Evolutionary conservation across 1,284 basidiomycete species (phyloP), one percentile per base, ranked within the genome.

Genomic region (Microbotryomycetes sp.): DNA sequence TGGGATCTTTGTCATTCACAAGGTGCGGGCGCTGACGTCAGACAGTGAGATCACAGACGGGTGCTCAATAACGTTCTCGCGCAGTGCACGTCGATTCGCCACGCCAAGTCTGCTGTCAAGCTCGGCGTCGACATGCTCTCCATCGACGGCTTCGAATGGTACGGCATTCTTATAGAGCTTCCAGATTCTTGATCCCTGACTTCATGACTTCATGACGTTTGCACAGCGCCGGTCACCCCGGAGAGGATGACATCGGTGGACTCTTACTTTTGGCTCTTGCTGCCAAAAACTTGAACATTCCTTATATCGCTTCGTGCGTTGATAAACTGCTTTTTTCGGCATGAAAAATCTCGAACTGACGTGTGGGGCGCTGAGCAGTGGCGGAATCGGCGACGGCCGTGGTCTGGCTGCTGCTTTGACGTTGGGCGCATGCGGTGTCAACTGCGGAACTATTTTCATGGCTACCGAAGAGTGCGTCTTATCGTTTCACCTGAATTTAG

Each of bases 211-310:
- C 57, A 3, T 45, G 21, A 23, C 11, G 46, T 47, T 15, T 26
- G 15, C 28, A 35, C 21, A 27, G 1, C 73, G 90, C 91, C 45
- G 92, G 92, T 29, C 91, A 96, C 75, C 92, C 91, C 5, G 92
- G 92, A 64, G 93, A 97, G 73, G 89, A 96, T 59, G 93, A 97
- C 74, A 88, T 96, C 35, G 89, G 89, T 11, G 89, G 89, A 5
- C 73, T 97, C n/a, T 86, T 96, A 4, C 77, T 97, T 75, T 80
- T 93, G 53, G 92, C 92, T 2, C 82, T 91, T 56, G 91, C 93
- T 1, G 88, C 87, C 2, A 83, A 89, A 71, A 88, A 93, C 71
- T 79, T 96, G 60, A 83, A 84, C 56, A 80, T 88, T 51, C 92
- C 92, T 4, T 97, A 85, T 75, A 84, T 97, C 66, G 89, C 92